Evolutionary conservation across 1,284 basidiomycete species (phyloP), one percentile per base, ranked within the genome.

Genomic region (Cryptococcus sp.): DNA sequence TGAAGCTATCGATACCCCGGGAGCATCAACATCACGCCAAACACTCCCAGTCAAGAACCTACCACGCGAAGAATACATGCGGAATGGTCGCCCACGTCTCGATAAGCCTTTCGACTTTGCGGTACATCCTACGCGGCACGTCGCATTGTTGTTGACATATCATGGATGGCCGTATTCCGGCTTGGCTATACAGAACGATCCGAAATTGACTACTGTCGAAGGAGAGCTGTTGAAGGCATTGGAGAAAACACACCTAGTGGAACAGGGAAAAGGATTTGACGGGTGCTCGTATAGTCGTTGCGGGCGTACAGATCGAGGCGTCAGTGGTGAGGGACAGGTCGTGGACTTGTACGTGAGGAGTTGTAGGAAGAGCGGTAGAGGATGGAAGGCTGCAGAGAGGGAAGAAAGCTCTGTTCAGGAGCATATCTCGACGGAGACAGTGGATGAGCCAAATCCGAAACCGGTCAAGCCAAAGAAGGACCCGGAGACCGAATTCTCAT

Each of bases 311-410:
- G 94, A 99, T 78, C 80, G 86, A 34, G 94, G 96, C 0, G 94
- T 99, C 46, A 93, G 89, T 67, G 91, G 88, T 39, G 89, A 88
- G 5, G 92, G 91, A 1, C 94, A 98, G 72, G 93, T 98, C 32
- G 81, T 98, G 39, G 90, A 88, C 48, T 78, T 99, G 1, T 94
- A 89, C 87, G 82, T 94, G 16, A 77, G 90, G 57, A 90, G 87
- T 69, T 67, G 56, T 53, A 51, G 71, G 43, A 46, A 48, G 43
- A 46, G 39, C 7, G 61, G 54, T 58, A 53, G 53, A 19, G 50
- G 59, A 25, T 70, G 58, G 64, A 54, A 56, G 14, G 39, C 43
- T 4, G 25, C 44, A 14, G 5, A 40, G 18, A 50, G 54, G 41
- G 32, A 24, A 11, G 48, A 50, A 46, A 34, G 0, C 24, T 32